Evolutionary conservation across 805 yeast species (phyloP), one percentile per base, ranked within the genome.

Genomic region (Yamadazyma phyllophila): DNA sequence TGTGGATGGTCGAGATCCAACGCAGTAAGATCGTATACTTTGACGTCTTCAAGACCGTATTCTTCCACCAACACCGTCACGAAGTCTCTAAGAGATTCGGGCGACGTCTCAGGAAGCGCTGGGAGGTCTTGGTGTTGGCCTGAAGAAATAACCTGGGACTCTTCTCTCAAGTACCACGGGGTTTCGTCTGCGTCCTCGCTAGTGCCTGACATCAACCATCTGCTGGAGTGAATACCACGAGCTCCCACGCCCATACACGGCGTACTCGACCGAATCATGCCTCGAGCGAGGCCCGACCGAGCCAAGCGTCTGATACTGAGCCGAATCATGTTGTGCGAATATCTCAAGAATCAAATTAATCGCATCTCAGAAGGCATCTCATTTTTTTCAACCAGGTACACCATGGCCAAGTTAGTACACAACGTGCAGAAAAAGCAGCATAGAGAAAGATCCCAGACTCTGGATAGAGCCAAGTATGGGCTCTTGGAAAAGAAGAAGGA

Each of bases 381-480:
- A 29, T 27, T 16, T 15, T 39, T 39, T 39, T 30, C 12, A n/a
- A 10, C 16, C 16, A 39, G 17, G 17, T 20, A 20, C 9, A 29
- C 4, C 31, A 88, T 88, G 95, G 85, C 85, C 30, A 85, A 84
- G 53, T 69, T 86, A 29, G 92, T 86, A 10, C 97, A 91, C 63
- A 87, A 89, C 60, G 83, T 92, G 9, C 97, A 92, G 66, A 94
- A 95, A 73, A 94, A 89, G 61, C 98, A 94, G 72, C 99, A 94
- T 60, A 74, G 90, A 47, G 99, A 94, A 71, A 81, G 99, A 58
- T 79, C 96, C 5, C 99, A 94, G 67, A 86, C 92, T 1, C 74
- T 72, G 39, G 82, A 78, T 37, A 76, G 99, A 47, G 71, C 80
- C 56, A 78, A 78, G 61, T 82, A 77, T 65, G 99, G 99, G 35